These are phyloP conservation scores for Pueraria montana DNA, from an alignment of 306 rosid species.

Conservation along the genomic window DNA sequence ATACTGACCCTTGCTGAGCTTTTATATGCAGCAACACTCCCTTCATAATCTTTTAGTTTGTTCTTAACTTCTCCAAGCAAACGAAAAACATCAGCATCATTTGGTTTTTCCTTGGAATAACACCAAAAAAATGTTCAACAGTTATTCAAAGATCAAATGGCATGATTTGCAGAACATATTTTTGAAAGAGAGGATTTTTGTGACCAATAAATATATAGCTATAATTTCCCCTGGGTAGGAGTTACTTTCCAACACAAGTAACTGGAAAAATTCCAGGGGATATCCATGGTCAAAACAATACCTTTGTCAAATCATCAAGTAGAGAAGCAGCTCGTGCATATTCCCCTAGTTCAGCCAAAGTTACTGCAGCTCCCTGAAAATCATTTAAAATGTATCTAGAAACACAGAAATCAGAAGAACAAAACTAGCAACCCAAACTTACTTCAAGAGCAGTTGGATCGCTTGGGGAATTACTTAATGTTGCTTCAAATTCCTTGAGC, in stretches of 20 bases:
- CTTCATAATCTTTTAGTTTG: conserved; percentile 81
- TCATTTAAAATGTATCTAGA: conserved; percentile 46
- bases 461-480: conserved; percentile 74
- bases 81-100: conserved; percentile 83
- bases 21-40: conserved; percentile 85
- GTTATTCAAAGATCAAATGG: conserved; percentile 22
- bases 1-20: conserved; percentile 73
- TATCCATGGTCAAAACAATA: conserved; percentile 36
- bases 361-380: conserved; percentile 95
- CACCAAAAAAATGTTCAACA: conserved; percentile 33
- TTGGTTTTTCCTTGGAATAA: conserved; percentile 68
- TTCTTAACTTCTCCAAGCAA: conserved; percentile 94
- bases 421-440: conserved; percentile 56
- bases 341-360: conserved; percentile 85
- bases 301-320: conserved; percentile 88
- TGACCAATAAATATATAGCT: conserved; percentile 17
- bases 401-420: conserved; percentile 49
- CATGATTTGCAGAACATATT: conserved; percentile 33
- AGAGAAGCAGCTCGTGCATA: conserved; percentile 79
- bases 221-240: conserved; percentile 3
- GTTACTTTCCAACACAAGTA: not conserved
- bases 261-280: not conserved
- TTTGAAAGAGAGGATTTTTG: conserved; percentile 22
- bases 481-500: conserved; percentile 78
- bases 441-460: conserved; percentile 91